Conservation (phyloP, 139 green algal genomes). For the Trebouxia sp. region DNA sequence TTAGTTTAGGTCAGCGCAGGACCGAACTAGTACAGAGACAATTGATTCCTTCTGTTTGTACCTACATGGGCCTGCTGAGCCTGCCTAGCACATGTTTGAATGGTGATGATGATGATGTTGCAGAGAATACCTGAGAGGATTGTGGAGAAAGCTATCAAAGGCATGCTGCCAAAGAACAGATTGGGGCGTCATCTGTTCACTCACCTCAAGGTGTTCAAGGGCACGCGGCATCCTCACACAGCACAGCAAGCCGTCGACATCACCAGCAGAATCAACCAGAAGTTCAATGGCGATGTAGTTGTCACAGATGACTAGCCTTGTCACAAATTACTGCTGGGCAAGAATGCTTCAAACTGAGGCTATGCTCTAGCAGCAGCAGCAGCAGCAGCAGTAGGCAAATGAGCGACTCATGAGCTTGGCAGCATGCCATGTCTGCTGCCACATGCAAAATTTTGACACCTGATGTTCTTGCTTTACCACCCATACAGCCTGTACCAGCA, state of each 20-base stretch:
- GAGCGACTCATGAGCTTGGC: too few relatives aligned
- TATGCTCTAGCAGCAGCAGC: too few relatives aligned
- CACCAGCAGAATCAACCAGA: conserved; percentile 74
- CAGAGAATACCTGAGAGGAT: conserved; percentile 96
- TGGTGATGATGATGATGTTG: not conserved
- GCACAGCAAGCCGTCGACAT: conserved; percentile 93
- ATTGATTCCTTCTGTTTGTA: not conserved
- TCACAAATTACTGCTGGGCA: too few relatives aligned
- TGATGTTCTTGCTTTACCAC: too few relatives aligned
- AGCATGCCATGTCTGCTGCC: too few relatives aligned
- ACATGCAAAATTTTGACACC: too few relatives aligned
- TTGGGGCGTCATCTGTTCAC: conserved; percentile 84
- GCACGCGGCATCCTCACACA: conserved; percentile 85
- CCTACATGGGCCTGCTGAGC: not conserved
- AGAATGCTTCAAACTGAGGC: too few relatives aligned
- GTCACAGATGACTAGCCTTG: too few relatives aligned
- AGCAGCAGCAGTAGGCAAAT: too few relatives aligned
- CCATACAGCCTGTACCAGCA: too few relatives aligned
- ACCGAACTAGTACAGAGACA: too few relatives aligned
- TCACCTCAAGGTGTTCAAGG: conserved; percentile 97
- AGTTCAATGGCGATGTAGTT: conserved; percentile 37
- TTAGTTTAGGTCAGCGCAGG: too few relatives aligned
- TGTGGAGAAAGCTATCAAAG: conserved; percentile 95
- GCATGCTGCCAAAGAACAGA: conserved; percentile 96
- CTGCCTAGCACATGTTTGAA: not conserved